Evolutionary conservation across 805 yeast genomes (phyloP), one percentile per base, ranked within the genome.

Genomic region (Ogataea wickerhamii): DNA sequence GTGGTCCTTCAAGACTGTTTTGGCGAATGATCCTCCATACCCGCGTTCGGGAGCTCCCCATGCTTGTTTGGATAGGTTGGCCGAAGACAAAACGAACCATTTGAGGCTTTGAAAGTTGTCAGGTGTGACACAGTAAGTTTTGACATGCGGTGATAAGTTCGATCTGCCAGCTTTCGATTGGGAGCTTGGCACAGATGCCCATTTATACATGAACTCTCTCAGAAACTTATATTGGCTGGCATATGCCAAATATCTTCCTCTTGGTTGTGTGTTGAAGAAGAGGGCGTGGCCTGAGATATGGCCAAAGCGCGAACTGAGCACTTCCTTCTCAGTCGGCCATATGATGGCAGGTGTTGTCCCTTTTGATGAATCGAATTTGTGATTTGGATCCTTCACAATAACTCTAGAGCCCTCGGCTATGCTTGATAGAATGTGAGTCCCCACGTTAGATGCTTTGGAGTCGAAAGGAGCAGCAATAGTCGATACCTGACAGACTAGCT

Each of bases 1-100:
- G n/a, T 68, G 64, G 11, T 44, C 27, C 13, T 29, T 35, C 12
- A 11, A 45, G 21, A 17, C 19, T 20, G 37, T 34, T 13, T 32
- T 30, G 22, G 40, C 47, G 40, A 34, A 41, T 27, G 34, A 31
- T 32, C 38, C 39, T n/a, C 51, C 51, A n/a, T 43, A 45, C 3
- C 49, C 46, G 18, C 58, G 38, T 27, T 55, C 48, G 12, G 64
- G 62, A 4, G 54, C 61, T 0, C 95, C 95, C 95, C 95, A 87
- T 1, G 95, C 95, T 43, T 77, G 82, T 38, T 75, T 75, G 22
- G 89, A 80, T 28, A 85, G 52, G 52, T 87, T 87, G 22, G 87
- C 83, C 33, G 88, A 80, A 0, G 93, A 83, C 53, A 83, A 66
- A 5, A 83, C 56, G 14, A 80, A 71, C 94, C 95, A 87, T 35